Percentiles rank a stretch among this genome's conserved stretches.
These are phyloP conservation scores for Westerdykella aurantiaca DNA, from an alignment of 2,329 filamentous ascomycete species.

Conservation along the genomic window DNA sequence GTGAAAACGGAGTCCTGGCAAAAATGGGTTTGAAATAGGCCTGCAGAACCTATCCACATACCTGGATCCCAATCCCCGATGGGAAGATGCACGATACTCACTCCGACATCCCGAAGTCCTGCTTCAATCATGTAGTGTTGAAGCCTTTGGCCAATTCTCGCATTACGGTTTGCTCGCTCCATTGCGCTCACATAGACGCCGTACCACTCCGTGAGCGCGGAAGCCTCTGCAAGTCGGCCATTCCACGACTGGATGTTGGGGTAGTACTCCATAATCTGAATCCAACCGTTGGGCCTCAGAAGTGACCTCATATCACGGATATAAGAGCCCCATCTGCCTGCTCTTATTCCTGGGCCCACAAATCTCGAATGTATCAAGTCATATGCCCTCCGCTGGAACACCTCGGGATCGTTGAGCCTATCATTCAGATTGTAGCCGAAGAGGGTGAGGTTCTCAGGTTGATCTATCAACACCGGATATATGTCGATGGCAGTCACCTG, in stretches of 20 bases:
- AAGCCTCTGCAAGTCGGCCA: constrained; percentile 60
- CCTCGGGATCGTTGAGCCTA: constrained; percentile 28
- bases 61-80: constrained; percentile 36
- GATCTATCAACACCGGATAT: constrained; percentile 32
- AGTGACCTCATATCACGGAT: constrained; percentile 68
- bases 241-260: constrained; percentile 82
- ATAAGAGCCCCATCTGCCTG: constrained; percentile 67
- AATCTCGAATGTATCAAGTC: constrained; percentile 77
- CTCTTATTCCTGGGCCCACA: constrained; percentile 65
- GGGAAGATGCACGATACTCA: constrained; percentile 26
- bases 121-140: constrained; percentile 25
- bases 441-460: constrained; percentile 34
- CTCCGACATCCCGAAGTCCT: constrained; percentile 27
- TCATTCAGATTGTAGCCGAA: constrained; percentile 37
- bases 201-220: constrained; percentile 35
- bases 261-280: constrained; percentile 84
- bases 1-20: not conserved
- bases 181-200: constrained; percentile 31
- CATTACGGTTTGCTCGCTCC: constrained; percentile 28
- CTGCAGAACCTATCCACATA: constrained; percentile 9
- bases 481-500: constrained; percentile 38
- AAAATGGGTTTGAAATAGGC: not conserved
- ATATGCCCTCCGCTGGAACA: constrained; percentile 64
- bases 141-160: constrained; percentile 29
- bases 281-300: constrained; percentile 72